phyloP scores from a whole-genome alignment of 1,284 basidiomycete species.

The Cryptococcus sp. region DNA sequence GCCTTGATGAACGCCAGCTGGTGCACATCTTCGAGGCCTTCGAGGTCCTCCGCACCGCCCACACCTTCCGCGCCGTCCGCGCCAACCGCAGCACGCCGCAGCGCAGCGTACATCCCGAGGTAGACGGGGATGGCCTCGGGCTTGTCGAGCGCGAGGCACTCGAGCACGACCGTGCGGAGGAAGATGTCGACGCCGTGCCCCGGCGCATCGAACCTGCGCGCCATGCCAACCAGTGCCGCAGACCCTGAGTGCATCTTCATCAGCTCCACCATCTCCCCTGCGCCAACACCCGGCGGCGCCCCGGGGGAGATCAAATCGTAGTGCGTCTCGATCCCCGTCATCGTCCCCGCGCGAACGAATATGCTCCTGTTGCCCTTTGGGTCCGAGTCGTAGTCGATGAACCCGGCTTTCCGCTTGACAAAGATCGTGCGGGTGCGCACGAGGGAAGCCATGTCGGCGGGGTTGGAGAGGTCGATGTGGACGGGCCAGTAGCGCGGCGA shows the following conservation, averaged over 20 bases:
- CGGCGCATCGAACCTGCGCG: constrained; percentile 58
- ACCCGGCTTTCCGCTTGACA: constrained; percentile 88
- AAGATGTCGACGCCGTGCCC: constrained; percentile 61
- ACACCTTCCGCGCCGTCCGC: no score
- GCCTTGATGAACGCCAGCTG: constrained; percentile 26
- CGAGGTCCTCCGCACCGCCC: no score
- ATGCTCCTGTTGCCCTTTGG: constrained; percentile 87
- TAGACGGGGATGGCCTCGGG: constrained; percentile 70
- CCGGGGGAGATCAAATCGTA: constrained; percentile 74
- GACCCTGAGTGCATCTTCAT: constrained; percentile 80
- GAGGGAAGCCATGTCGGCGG: constrained; percentile 66
- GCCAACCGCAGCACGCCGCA: neutral
- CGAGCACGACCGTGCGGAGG: constrained; percentile 71
- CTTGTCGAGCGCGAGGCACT: constrained; percentile 86
- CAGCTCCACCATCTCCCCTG: constrained; percentile 69
- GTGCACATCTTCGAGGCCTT: constrained; percentile 19
- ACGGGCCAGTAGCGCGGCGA: constrained; percentile 94
- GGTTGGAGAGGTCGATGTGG: constrained; percentile 67
- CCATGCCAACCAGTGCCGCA: constrained; percentile 67
- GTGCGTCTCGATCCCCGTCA: constrained; percentile 65
- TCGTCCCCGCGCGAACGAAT: constrained; percentile 71
- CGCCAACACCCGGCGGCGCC: constrained; percentile 60
- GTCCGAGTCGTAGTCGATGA: constrained; percentile 87
- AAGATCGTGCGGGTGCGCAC: constrained; percentile 75
- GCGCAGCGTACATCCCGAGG: constrained; percentile 55